Evolutionary conservation across 2,329 filamentous ascomycete genomes (phyloP).

Genomic region (Xylariaceae sp.): DNA sequence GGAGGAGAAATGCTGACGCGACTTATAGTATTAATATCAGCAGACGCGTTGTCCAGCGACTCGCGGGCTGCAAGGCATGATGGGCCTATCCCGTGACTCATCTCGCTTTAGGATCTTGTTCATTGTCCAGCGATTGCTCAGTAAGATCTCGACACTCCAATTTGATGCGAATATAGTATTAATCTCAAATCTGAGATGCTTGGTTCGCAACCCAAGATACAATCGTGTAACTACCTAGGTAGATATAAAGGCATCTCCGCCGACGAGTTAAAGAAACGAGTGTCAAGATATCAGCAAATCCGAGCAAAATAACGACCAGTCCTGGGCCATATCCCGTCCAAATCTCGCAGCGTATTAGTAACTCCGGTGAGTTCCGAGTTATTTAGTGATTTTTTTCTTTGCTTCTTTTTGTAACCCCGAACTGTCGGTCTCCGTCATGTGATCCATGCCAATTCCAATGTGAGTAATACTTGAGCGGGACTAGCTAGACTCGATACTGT

Average conservation of each 20-base stretch:
- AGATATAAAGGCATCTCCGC: neutral
- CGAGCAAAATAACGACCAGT: constrained; percentile 4
- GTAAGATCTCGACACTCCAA: too few species aligned
- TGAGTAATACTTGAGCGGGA: too few species aligned
- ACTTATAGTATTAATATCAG: neutral
- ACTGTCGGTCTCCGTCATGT: neutral
- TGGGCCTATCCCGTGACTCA: too few species aligned
- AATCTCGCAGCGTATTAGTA: neutral
- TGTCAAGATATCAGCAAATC: neutral
- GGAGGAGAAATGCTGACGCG: too few species aligned
- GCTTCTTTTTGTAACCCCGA: neutral
- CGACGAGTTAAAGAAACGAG: neutral
- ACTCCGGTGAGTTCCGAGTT: neutral
- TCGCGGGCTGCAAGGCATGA: too few species aligned
- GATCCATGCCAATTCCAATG: too few species aligned
- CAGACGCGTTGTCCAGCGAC: too few species aligned
- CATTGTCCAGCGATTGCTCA: too few species aligned
- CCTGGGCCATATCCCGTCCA: neutral
- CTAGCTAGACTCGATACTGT: neutral
- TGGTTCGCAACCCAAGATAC: neutral
- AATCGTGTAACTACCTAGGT: neutral
- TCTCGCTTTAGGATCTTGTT: too few species aligned
- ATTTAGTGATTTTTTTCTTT: too few species aligned
- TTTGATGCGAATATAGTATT: neutral
- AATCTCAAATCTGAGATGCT: neutral